Base-by-base conservation (phyloP, 441 rosid genomes). In the Raphanus hybrid region DNA sequence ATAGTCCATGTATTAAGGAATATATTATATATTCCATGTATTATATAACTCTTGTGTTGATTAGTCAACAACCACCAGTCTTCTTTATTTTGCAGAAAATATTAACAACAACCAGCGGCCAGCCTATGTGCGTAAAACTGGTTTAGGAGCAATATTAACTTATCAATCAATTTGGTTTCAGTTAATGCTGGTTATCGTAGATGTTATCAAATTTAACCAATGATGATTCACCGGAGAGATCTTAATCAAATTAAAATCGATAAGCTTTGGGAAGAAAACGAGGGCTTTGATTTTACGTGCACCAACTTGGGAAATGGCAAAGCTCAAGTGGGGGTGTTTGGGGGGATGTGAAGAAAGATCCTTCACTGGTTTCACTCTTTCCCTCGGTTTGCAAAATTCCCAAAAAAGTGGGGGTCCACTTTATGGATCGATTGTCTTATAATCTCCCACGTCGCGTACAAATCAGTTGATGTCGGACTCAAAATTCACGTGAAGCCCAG, bases 231-330 rank as follows among this genome's bases (percentile, higher is more conserved):
- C 1, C 5, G 9, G 9, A 39, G 29, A 74, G 65, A 64, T 65
- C 65, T 65, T 10, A 29, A 32, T 6, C 54, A 57, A 69, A 34
- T 8, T 23, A 34, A 60, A 59, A 32, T 12, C 62, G 55, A 68
- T 67, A 61, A 15, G 69, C 26, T 23, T 37, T 50, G 18, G 9
- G 27, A 37, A 57, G 70, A 52, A 76, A 70, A 52, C 34, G 69
- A 75, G 69, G 43, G 63, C 73, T 11, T 76, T 62, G 80, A 15
- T 62, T 4, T 4, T 26, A 63, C 75, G 80, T 69, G 80, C 61
- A 76, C 48, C 80, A 3, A 29, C 5, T 29, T 29, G 34, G 34
- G 34, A 29, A 34, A 34, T 34, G 39, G 39, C 39, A 34, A 34
- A 34, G 39, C 39, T 34, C 8, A 34, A 34, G 1, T 34, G 39